Conservation (phyloP, 2,329 filamentous ascomycete genomes). For the Diaporthe sp. region DNA sequence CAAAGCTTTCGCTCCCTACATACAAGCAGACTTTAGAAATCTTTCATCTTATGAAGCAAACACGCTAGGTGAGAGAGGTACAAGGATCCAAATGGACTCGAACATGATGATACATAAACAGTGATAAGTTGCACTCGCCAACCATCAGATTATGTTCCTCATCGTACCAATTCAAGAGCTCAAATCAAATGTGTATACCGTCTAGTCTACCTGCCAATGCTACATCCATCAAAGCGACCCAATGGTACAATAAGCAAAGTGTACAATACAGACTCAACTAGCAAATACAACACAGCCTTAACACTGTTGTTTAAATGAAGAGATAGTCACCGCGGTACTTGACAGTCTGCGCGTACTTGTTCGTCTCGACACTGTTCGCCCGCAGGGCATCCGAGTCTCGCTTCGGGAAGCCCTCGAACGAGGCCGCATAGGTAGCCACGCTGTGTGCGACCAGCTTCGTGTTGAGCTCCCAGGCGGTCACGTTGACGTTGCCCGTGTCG, state of each 20-base stretch:
- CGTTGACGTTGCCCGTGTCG: conserved; percentile 68
- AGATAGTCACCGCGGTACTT: conserved; percentile 40
- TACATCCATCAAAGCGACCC: neutral
- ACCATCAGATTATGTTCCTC: too few relatives aligned
- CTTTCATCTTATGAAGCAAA: neutral
- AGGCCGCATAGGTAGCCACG: conserved; percentile 41
- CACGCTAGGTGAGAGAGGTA: neutral
- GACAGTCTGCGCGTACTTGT: conserved; percentile 39
- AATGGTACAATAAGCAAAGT: neutral
- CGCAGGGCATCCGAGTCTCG: conserved; percentile 27
- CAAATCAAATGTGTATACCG: neutral
- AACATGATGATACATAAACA: neutral
- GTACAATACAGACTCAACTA: neutral
- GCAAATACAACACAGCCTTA: neutral
- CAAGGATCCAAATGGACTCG: too few relatives aligned
- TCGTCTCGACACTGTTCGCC: neutral
- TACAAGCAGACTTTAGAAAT: neutral
- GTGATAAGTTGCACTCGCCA: too few relatives aligned
- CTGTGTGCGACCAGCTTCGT: conserved; percentile 56
- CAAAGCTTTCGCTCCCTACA: too few relatives aligned
- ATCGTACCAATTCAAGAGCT: neutral
- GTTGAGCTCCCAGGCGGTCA: conserved; percentile 72
- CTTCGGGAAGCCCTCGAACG: conserved; percentile 42
- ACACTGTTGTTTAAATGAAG: conserved; percentile 32
- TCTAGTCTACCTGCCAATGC: conserved; percentile 15